These are phyloP conservation scores for Vairimorpha ceranae DNA, from an alignment of 371 early-diverging fungal genomes.

Conservation along the genomic window DNA sequence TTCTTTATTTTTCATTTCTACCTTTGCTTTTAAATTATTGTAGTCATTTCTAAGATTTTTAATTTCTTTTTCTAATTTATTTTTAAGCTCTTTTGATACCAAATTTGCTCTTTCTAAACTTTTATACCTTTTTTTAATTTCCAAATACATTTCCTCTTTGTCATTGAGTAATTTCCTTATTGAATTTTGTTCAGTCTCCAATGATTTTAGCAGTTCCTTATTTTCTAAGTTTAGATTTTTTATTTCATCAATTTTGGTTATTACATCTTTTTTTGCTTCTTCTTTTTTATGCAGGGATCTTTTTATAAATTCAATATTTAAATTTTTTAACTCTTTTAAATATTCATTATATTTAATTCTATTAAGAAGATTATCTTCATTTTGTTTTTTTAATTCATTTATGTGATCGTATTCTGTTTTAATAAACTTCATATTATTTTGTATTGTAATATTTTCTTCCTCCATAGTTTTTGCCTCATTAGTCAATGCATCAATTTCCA, in stretches of 20 bases:
- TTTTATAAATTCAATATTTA: neutral
- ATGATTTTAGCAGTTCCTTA: conserved; percentile 22
- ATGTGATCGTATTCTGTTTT: conserved; percentile 65
- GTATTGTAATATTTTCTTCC: conserved; percentile 69
- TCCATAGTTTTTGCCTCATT: conserved; percentile 67
- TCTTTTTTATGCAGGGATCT: conserved; percentile 69
- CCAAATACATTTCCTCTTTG: conserved; percentile 7
- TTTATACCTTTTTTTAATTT: conserved; percentile 14
- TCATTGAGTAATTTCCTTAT: conserved; percentile 6
- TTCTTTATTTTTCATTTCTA: conserved; percentile 55
- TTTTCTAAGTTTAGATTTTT: neutral
- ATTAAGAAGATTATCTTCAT: neutral
- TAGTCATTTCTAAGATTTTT: conserved; percentile 60
- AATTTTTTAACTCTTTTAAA: conserved; percentile 5
- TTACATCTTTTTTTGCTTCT: conserved; percentile 65
- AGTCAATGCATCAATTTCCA: conserved; percentile 68
- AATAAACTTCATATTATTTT: conserved; percentile 65
- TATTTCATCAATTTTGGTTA: neutral
- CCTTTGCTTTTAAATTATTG: conserved; percentile 57
- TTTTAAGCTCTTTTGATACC: conserved; percentile 37
- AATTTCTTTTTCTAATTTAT: conserved; percentile 69
- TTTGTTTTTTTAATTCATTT: conserved; percentile 29
- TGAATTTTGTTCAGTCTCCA: conserved; percentile 19
- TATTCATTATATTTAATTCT: neutral
- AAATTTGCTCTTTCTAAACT: neutral